A percentile compares a stretch with the other conserved stretches of the same genome.
Evolutionary conservation across 2,329 filamentous ascomycete species (phyloP).

Genomic region (Amesomyces nigricolor): DNA sequence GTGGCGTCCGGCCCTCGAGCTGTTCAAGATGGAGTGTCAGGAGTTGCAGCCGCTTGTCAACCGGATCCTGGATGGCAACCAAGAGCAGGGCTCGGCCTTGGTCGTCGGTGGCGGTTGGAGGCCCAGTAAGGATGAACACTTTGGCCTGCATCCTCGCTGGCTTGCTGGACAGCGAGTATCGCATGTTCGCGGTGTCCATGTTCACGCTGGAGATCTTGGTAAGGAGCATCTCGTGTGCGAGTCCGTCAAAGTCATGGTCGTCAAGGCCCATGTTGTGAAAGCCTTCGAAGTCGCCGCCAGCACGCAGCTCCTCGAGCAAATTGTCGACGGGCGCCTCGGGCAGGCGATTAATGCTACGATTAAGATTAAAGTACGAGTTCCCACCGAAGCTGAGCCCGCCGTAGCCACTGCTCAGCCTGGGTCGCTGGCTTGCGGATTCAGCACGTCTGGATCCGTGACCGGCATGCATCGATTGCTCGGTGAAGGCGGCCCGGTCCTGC

Average conservation of each 20-base stretch:
- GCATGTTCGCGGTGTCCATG: conserved; percentile 54
- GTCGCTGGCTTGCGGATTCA: conserved; percentile 65
- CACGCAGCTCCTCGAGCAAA: conserved; percentile 61
- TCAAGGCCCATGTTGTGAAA: conserved; percentile 68
- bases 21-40: conserved; percentile 56
- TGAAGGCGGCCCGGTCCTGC: conserved; percentile 74
- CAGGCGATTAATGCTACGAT: conserved; percentile 53
- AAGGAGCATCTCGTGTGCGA: conserved; percentile 67
- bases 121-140: conserved; percentile 62
- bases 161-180: conserved; percentile 51
- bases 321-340: conserved; percentile 64
- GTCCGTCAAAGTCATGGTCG: conserved; percentile 64
- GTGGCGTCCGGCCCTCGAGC: conserved; percentile 30
- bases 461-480: conserved; percentile 52
- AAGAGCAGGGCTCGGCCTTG: conserved; percentile 51
- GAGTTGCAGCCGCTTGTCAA: conserved; percentile 62
- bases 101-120: conserved; percentile 50
- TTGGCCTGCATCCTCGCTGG: conserved; percentile 51
- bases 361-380: conserved; percentile 33
- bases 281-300: conserved; percentile 58
- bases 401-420: conserved; percentile 53
- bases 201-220: conserved; percentile 64
- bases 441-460: conserved; percentile 50
- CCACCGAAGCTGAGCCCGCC: conserved; percentile 33
- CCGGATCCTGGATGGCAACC: conserved; percentile 64